These are phyloP conservation scores for Cantharellus cinnabarinus DNA, from an alignment of 768 basidiomycete species.

Conservation along the genomic window DNA sequence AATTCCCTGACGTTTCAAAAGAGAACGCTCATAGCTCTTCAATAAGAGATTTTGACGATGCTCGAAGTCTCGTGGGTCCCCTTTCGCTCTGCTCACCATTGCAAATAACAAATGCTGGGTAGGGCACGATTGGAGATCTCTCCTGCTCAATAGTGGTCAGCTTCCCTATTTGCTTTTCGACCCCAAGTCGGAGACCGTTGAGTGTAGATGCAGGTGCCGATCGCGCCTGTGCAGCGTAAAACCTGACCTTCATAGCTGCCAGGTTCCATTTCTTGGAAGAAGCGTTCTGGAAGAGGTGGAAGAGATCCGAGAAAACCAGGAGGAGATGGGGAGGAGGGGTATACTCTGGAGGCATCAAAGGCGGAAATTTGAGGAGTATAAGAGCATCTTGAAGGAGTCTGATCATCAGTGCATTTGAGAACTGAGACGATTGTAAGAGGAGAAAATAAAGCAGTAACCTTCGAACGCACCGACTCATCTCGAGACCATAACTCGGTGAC, in stretches of 20 bases:
- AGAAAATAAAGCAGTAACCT: not conserved
- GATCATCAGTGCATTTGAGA: constrained; percentile 20
- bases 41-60: too few relatives aligned
- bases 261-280: not conserved
- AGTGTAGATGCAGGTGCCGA: not conserved
- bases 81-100: not conserved
- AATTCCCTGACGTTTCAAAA: too few relatives aligned
- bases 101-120: not conserved
- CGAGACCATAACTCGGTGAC: constrained; percentile 50
- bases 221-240: not conserved
- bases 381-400: constrained; percentile 34
- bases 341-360: not conserved
- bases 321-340: constrained; percentile 10
- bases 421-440: not conserved
- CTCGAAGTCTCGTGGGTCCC: too few relatives aligned
- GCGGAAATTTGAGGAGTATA: constrained; percentile 30
- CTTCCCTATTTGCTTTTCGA: not conserved
- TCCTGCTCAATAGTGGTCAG: not conserved
- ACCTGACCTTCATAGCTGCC: not conserved
- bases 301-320: constrained; percentile 36
- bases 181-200: not conserved
- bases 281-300: constrained; percentile 19
- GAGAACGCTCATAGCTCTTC: too few relatives aligned
- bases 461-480: constrained; percentile 29
- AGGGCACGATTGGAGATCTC: too few relatives aligned